phyloP scores from a whole-genome alignment of 352 stramenopile species.

The Peronospora farinosa region DNA sequence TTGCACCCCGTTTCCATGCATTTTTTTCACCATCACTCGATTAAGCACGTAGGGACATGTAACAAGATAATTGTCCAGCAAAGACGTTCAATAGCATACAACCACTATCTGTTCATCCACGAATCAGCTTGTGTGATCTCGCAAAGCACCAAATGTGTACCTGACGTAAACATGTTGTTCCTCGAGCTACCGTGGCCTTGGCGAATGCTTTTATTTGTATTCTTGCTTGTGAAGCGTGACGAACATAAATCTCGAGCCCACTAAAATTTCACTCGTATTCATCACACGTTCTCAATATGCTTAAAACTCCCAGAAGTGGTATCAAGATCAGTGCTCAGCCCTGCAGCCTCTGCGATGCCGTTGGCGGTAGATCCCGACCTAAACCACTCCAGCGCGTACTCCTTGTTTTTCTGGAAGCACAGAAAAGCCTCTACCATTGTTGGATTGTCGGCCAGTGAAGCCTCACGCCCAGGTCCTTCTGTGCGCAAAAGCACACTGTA shows the following conservation, averaged over 20 bases:
- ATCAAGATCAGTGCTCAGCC: constrained; percentile 30
- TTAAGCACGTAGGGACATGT: too few species aligned
- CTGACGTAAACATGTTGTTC: neutral
- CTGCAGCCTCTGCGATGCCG: constrained; percentile 19
- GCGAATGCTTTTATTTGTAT: constrained; percentile 7
- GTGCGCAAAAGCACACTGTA: constrained; percentile 53
- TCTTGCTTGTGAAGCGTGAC: constrained; percentile 11
- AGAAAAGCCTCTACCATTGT: constrained; percentile 65
- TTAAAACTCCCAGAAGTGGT: constrained; percentile 45
- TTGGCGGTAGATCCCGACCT: constrained; percentile 32
- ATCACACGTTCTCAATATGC: constrained; percentile 65
- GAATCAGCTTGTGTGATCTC: neutral
- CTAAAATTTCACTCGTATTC: constrained; percentile 4
- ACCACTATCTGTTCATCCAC: neutral
- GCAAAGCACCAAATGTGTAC: neutral
- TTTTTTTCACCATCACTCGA: too few species aligned
- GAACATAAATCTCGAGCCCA: constrained; percentile 8
- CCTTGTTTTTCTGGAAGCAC: constrained; percentile 81
- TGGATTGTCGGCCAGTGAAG: constrained; percentile 39
- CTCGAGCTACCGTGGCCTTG: neutral
- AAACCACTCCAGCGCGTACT: constrained; percentile 73
- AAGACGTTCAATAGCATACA: neutral
- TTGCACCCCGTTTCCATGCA: too few species aligned
- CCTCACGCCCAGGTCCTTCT: constrained; percentile 37
- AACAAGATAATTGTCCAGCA: neutral